Base-by-base conservation (phyloP, 2,329 filamentous ascomycete genomes). In the Elsinoe batatas region DNA sequence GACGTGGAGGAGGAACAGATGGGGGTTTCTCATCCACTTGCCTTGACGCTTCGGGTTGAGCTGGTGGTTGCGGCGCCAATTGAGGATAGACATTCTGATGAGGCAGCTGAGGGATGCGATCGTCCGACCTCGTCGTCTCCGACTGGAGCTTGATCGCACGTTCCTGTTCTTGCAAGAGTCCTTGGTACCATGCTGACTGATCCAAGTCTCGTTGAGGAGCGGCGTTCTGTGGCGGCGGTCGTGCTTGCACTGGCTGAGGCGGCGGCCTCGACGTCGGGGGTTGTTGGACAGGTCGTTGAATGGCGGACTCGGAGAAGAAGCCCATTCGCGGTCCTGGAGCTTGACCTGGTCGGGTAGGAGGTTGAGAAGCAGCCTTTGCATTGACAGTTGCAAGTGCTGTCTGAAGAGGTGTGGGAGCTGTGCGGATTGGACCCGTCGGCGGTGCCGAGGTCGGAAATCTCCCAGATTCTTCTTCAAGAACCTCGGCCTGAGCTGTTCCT, bases 401-500 rank as follows among this genome's bases (percentile, higher is more conserved):
- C 38, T 57, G 4, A 62, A 59, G 57, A 64, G 67, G 11, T 64
- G 62, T 46, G 64, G 63, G 44, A 67, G 66, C 17, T 61, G 54
- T 53, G 63, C 65, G 38, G 35, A 56, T 42, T 56, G 54, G 53
- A 11, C 38, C 53, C 8, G 58, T 43, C n/a, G 58, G 22, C 20
- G 56, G 30, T 30, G 47, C 43, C 3, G 40, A 30, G 18, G 43
- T 35, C 22, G 50, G 36, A n/a, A 56, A 56, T 17, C 47, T 42
- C 12, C 50, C 54, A 37, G 54, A 22, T 20, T 72, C 68, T 18
- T 70, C 57, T 37, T 76, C 71, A 57, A 68, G 65, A 5, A 64
- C 63, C 36, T 74, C 72, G 5, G 68, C 62, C 40, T 69, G 74
- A 10, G 73, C 73, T 32, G 73, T 74, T 56, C 76, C 65, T 35